Percentiles rank a stretch among this genome's conserved stretches.
These are phyloP conservation scores for Dendrostoma leiphaemia DNA, from an alignment of 2,329 filamentous ascomycete species.

Conservation along the genomic window DNA sequence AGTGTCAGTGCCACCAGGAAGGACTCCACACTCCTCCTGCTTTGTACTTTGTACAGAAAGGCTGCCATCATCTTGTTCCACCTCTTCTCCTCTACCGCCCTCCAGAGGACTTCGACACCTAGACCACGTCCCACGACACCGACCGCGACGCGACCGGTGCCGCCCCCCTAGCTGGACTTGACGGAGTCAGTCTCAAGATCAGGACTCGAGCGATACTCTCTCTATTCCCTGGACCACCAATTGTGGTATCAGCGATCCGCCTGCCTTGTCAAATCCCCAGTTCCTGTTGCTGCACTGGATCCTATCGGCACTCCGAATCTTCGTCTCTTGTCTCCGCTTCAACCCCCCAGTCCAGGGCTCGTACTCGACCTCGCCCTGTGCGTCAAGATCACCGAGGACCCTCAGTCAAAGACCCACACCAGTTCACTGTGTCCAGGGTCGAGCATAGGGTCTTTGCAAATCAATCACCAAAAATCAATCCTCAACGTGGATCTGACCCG, in stretches of 20 bases:
- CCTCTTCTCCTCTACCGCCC: neutral
- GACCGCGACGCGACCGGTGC: neutral
- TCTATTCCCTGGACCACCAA: neutral
- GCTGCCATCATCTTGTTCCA: no score
- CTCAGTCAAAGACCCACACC: constrained; percentile 6
- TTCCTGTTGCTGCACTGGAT: constrained; percentile 6
- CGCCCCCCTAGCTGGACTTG: constrained; percentile 11
- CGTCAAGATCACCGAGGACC: neutral
- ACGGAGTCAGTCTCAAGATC: constrained; percentile 7
- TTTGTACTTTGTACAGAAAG: no score
- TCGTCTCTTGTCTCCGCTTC: neutral
- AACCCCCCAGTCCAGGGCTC: constrained; percentile 11
- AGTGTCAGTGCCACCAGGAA: constrained; percentile 3
- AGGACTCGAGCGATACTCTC: neutral
- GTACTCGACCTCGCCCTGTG: constrained; percentile 1
- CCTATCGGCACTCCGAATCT: constrained; percentile 2
- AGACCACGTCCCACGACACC: neutral
- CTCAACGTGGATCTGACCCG: constrained; percentile 17
- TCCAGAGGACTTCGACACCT: constrained; percentile 2
- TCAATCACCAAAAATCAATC: constrained; percentile 18
- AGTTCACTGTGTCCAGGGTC: constrained; percentile 19
- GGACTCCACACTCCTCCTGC: constrained; percentile 9
- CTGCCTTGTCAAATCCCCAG: neutral
- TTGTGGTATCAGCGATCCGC: neutral
- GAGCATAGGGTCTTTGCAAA: constrained; percentile 17